Conservation (phyloP, 768 basidiomycete genomes). For the Multifurca ochricompacta region DNA sequence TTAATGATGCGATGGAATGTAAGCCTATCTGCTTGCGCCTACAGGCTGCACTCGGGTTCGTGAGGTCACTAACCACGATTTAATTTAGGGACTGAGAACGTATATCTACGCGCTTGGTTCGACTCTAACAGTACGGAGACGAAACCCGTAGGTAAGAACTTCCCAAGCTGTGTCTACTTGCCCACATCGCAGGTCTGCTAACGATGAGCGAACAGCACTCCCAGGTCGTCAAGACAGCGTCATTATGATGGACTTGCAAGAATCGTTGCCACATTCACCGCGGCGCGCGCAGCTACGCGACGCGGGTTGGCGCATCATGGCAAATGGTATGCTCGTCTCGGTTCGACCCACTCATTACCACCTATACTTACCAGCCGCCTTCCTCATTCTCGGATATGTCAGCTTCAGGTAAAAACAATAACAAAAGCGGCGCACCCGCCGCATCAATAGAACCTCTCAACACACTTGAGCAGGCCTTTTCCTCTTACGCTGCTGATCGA, state of each 20-base stretch:
- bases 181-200: neutral
- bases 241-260: constrained; percentile 8
- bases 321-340: constrained; percentile 5
- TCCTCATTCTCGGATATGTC: neutral
- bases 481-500: constrained; percentile 54
- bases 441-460: constrained; percentile 40
- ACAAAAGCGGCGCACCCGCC: neutral
- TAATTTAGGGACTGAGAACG: constrained; percentile 87
- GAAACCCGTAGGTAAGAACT: constrained; percentile 35
- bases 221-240: constrained; percentile 15
- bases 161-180: constrained; percentile 4
- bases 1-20: constrained; percentile 94
- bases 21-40: constrained; percentile 28
- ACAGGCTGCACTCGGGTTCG: too few species aligned
- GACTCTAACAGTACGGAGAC: constrained; percentile 53
- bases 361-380: neutral
- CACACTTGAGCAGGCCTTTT: constrained; percentile 74
- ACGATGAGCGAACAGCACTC: constrained; percentile 6
- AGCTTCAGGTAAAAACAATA: constrained; percentile 11
- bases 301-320: constrained; percentile 16
- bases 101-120: constrained; percentile 78
- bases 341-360: neutral
- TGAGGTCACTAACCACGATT: neutral
- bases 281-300: constrained; percentile 20
- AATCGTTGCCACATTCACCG: constrained; percentile 15